phyloP scores from a whole-genome alignment of 2,329 filamentous ascomycete genomes.

The Apiospora rasikravindrae region DNA sequence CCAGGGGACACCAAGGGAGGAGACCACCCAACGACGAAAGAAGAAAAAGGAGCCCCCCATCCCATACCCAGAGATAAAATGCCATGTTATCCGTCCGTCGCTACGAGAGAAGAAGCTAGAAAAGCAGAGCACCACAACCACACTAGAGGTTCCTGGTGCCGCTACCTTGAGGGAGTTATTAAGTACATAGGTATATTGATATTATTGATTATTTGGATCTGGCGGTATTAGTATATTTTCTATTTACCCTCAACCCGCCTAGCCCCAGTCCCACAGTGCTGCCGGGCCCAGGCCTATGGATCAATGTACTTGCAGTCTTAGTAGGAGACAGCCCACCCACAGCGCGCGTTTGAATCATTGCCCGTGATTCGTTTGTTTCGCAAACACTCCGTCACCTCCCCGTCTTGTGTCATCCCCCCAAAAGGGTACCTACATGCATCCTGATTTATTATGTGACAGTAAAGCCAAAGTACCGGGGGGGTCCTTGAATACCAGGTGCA shows the following conservation, averaged over 20 bases:
- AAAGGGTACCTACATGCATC: neutral
- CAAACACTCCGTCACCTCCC: neutral
- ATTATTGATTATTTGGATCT: neutral
- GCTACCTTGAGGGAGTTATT: too few relatives aligned
- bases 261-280: neutral
- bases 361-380: slow-evolving; percentile 3
- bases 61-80: neutral
- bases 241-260: neutral
- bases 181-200: neutral
- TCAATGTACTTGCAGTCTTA: neutral
- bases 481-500: neutral
- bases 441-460: neutral
- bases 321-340: slow-evolving; percentile 2
- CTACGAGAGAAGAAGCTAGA: neutral
- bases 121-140: neutral
- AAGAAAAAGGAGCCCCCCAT: neutral
- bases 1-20: neutral
- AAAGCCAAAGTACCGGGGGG: neutral
- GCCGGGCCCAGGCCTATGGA: neutral
- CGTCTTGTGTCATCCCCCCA: neutral
- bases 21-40: neutral
- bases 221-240: neutral
- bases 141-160: neutral
- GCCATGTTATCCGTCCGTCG: neutral
- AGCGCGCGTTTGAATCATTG: slow-evolving; percentile 1